Conservation (phyloP, 2,329 filamentous ascomycete species). For the Trichoderma asperellum region DNA sequence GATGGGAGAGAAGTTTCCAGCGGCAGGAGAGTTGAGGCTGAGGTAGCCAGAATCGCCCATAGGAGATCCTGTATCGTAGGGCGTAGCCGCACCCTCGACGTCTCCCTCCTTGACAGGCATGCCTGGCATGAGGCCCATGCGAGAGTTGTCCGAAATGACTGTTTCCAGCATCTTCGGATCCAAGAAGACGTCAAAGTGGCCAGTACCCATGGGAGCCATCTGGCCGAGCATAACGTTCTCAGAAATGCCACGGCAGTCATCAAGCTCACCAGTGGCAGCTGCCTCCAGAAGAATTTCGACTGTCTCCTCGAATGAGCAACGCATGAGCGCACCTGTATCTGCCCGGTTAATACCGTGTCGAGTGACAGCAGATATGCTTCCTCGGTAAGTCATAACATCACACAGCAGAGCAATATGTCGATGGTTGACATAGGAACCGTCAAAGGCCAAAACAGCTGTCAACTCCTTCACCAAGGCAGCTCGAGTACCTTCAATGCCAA, state of each 20-base stretch:
- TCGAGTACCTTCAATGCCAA: conserved; percentile 94
- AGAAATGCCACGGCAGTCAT: conserved; percentile 96
- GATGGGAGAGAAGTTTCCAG: conserved; percentile 76
- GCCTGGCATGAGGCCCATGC: conserved; percentile 79
- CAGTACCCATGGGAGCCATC: conserved; percentile 94
- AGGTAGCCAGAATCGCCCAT: conserved; percentile 72
- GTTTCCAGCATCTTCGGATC: conserved; percentile 96
- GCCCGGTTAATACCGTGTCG: conserved; percentile 98
- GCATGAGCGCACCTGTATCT: conserved; percentile 97
- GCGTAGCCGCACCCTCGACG: conserved; percentile 84
- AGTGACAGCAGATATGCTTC: conserved; percentile 92
- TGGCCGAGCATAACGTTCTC: conserved; percentile 99
- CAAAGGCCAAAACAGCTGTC: conserved; percentile 91
- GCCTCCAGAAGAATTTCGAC: conserved; percentile 98
- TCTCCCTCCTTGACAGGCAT: conserved; percentile 76
- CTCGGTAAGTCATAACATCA: conserved; percentile 97
- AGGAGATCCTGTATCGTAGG: conserved; percentile 87
- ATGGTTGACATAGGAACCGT: conserved; percentile 99
- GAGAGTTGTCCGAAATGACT: conserved; percentile 88
- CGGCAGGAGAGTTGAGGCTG: conserved; percentile 64
- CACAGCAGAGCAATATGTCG: conserved; percentile 93
- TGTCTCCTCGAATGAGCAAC: conserved; percentile 99
- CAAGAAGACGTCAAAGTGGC: conserved; percentile 90
- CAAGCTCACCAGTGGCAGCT: conserved; percentile 89
- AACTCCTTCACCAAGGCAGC: conserved; percentile 85